Conservation (phyloP, 1,139 yeast species). For the Magnusiomyces paraingens region DNA sequence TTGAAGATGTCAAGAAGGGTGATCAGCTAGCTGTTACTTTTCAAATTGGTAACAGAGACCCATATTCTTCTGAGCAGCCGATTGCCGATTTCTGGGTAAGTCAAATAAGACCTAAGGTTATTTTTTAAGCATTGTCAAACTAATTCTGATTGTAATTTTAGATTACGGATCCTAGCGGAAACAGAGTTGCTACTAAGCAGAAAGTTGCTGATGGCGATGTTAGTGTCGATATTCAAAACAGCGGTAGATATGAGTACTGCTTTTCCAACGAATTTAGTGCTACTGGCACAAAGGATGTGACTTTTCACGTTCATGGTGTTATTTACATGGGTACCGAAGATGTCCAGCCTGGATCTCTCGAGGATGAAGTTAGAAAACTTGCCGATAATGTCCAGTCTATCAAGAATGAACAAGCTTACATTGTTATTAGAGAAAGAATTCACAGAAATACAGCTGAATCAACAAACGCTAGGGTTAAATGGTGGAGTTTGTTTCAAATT, state of each 20-base stretch:
- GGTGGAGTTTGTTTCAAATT: constrained; percentile 95
- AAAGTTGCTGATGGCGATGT: constrained; percentile 80
- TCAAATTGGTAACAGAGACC: constrained; percentile 92
- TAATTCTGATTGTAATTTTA: constrained; percentile 17
- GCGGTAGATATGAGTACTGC: constrained; percentile 83
- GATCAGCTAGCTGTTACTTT: constrained; percentile 85
- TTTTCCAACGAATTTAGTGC: constrained; percentile 79
- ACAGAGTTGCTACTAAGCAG: constrained; percentile 43
- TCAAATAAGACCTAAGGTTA: constrained; percentile 12
- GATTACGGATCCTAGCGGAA: constrained; percentile 56
- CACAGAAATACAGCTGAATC: constrained; percentile 98
- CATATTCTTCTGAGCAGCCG: constrained; percentile 68
- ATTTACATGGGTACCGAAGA: constrained; percentile 82
- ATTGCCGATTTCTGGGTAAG: constrained; percentile 62
- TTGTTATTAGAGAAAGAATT: constrained; percentile 92
- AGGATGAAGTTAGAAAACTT: constrained; percentile 73
- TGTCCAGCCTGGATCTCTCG: constrained; percentile 75
- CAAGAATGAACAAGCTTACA: constrained; percentile 79
- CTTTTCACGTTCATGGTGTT: constrained; percentile 92
- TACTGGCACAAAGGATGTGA: constrained; percentile 77
- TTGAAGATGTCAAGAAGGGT: constrained; percentile 69
- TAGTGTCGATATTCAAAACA: constrained; percentile 52
- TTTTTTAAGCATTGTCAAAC: constrained; percentile 7
- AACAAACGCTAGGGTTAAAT: constrained; percentile 92
- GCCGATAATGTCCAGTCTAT: constrained; percentile 76